A percentile compares a stretch with the other conserved stretches of the same genome.
phyloP scores from a whole-genome alignment of 176 grass and related monocot species.

The Thinopyrum elongatum region DNA sequence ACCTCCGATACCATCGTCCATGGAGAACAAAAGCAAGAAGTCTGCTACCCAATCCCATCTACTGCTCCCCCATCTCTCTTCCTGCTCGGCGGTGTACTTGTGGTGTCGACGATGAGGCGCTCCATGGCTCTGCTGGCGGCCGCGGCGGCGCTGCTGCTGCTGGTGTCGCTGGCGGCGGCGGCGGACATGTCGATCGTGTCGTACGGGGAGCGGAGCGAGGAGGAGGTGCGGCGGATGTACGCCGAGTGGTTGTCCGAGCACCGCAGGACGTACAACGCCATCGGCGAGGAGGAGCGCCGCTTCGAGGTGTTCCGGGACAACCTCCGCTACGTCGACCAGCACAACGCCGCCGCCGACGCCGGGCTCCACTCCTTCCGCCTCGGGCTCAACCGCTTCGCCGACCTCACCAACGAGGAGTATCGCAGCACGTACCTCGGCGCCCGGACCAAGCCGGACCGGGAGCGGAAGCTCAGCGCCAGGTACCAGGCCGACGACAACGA shows the following conservation, averaged over 20 bases:
- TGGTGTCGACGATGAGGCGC: slow-evolving; percentile 22
- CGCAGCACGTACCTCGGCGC: slow-evolving; percentile 62
- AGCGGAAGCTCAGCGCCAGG: slow-evolving; percentile 37
- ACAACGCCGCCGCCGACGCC: slow-evolving; percentile 75
- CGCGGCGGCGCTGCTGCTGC: slow-evolving; percentile 20
- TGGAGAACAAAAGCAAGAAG: slow-evolving; percentile 18
- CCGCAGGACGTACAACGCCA: slow-evolving; percentile 47
- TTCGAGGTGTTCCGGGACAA: slow-evolving; percentile 74
- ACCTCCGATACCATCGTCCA: neutral
- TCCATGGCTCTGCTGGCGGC: slow-evolving; percentile 1
- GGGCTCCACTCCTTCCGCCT: slow-evolving; percentile 78
- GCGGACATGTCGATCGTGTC: slow-evolving; percentile 68
- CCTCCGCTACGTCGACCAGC: slow-evolving; percentile 65
- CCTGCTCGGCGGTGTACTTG: neutral
- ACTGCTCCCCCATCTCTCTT: neutral
- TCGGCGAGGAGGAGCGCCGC: slow-evolving; percentile 57
- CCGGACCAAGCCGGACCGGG: slow-evolving; percentile 32
- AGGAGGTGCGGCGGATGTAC: slow-evolving; percentile 64
- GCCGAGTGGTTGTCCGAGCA: slow-evolving; percentile 54
- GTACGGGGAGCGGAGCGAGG: slow-evolving; percentile 74
- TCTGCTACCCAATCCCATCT: neutral
- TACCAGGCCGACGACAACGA: slow-evolving; percentile 58
- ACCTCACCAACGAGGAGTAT: slow-evolving; percentile 95
- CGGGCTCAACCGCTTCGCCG: slow-evolving; percentile 83
- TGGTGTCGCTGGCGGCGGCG: slow-evolving; percentile 25